Evolutionary conservation across 768 basidiomycete genomes (phyloP), one percentile per base, ranked within the genome.

Genomic region (Pleurotus tuber-regium): DNA sequence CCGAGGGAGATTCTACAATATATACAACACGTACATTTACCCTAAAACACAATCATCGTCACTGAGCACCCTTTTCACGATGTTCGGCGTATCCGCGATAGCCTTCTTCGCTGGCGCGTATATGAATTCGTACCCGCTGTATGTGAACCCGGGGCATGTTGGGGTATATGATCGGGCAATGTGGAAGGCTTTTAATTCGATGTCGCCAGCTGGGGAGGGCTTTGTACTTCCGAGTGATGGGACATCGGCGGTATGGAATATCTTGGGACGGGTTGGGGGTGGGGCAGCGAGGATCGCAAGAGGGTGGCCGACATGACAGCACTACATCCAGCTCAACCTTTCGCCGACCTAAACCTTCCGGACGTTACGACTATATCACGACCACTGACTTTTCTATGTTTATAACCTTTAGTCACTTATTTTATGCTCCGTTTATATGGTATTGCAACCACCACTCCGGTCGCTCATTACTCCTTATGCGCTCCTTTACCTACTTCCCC

Each of bases 141-240:
- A 77, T 43, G 66, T 70, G 14, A 71, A 81, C 4, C 84, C 86
- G 0, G 87, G 87, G n/a, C 79, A 81, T 1, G 73, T 84, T 33
- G 85, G 83, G 28, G 83, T 83, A 56, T 86, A 89, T 58, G 89
- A 92, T 60, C 84, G 89, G 9, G 75, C 79, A 6, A 86, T 86
- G 23, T 92, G 90, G 90, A 75, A 74, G 51, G 86, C 82, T 63
- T 90, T 89, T 68, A 91, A 92, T 61, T 70, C 79, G 9, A 77
- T 92, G 71, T 79, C 80, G 43, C 79, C 76, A 8, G 76, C 74
- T 0, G 87, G 87, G 0, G 89, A 90, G 60, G 89, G 89, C 24
- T 87, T 89, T 57, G 54, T 70, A 18, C 35, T 38, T 8, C 35
- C 46, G 6, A 68, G 71, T 10, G 84, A 84, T 56, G 75, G 79